Evolutionary conservation across 2,329 filamentous ascomycete species (phyloP), one percentile per base, ranked within the genome.

Genomic region (Aulographum hederae): DNA sequence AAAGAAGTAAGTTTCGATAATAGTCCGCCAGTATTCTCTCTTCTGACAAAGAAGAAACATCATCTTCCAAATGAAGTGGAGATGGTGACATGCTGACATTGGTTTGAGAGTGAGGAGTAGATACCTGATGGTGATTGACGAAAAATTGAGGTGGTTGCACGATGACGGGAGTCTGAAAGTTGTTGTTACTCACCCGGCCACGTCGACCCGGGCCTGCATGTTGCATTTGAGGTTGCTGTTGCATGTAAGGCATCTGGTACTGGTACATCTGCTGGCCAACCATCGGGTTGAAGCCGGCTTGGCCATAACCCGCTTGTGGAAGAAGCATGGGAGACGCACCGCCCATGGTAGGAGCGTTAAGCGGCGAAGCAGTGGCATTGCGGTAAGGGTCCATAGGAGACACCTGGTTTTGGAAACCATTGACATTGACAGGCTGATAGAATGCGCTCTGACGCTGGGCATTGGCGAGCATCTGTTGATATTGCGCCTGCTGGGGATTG

Each of bases 101-200:
- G n/a, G n/a, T n/a, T n/a, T n/a, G n/a, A n/a, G n/a, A n/a, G n/a
- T n/a, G n/a, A n/a, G n/a, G n/a, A n/a, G n/a, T n/a, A n/a, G n/a
- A n/a, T n/a, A n/a, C n/a, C n/a, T n/a, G n/a, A n/a, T n/a, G n/a
- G n/a, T n/a, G n/a, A n/a, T n/a, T n/a, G n/a, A n/a, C n/a, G n/a
- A n/a, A n/a, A n/a, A n/a, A n/a, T n/a, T n/a, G n/a, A n/a, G n/a
- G n/a, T n/a, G n/a, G n/a, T n/a, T n/a, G n/a, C n/a, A n/a, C n/a
- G n/a, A n/a, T n/a, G n/a, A n/a, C n/a, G n/a, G n/a, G n/a, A n/a
- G n/a, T n/a, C n/a, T n/a, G n/a, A n/a, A n/a, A n/a, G n/a, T n/a
- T n/a, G n/a, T n/a, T n/a, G n/a, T n/a, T n/a, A 36, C 34, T 33
- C 18, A 36, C 34, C n/a, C 34, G 14, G 30, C 34, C 34, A 21